A percentile compares a stretch with the other conserved stretches of the same genome.
Evolutionary conservation across 495 filamentous ascomycete species (phyloP).

Genomic region (Penicillium canescens): DNA sequence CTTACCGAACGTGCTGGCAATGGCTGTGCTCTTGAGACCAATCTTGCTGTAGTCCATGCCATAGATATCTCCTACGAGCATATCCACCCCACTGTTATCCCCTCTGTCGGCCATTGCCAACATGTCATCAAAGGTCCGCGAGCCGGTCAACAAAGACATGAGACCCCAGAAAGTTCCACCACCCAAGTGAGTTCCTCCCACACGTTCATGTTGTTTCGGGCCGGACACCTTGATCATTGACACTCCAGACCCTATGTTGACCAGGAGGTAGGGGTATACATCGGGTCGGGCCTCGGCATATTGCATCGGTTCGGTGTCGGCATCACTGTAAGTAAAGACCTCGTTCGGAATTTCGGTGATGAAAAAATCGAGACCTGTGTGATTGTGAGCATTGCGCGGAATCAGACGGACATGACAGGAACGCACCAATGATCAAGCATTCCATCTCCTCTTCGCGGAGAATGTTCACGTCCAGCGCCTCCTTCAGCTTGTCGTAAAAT

Average conservation of each 20-base stretch:
- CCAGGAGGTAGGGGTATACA: slow-evolving; percentile 94
- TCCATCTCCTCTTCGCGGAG: slow-evolving; percentile 97
- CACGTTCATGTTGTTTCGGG: slow-evolving; percentile 78
- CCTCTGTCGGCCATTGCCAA: slow-evolving; percentile 89
- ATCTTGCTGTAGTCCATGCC: slow-evolving; percentile 95
- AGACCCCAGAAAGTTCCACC: slow-evolving; percentile 97
- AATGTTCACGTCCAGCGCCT: slow-evolving; percentile 80
- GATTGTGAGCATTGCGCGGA: not conserved
- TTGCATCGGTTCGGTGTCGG: slow-evolving; percentile 79
- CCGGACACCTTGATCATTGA: slow-evolving; percentile 98
- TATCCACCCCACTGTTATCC: slow-evolving; percentile 90
- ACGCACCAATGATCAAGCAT: slow-evolving; percentile 85
- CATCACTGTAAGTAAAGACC: slow-evolving; percentile 94
- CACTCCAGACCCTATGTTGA: slow-evolving; percentile 98
- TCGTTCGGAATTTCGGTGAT: slow-evolving; percentile 95
- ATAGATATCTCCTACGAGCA: slow-evolving; percentile 98
- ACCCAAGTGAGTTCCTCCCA: slow-evolving; percentile 92
- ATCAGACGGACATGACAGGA: not conserved
- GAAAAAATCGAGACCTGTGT: slow-evolving; percentile 89
- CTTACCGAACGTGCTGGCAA: slow-evolving; percentile 95
- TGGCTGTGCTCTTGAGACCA: slow-evolving; percentile 87
- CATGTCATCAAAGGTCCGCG: slow-evolving; percentile 93
- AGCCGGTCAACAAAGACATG: slow-evolving; percentile 84
- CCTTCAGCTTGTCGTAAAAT: slow-evolving; percentile 86
- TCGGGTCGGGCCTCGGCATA: slow-evolving; percentile 71